Conservation (phyloP, 225 moss, liverwort and hornwort species). For the Straminergon stramineum region DNA sequence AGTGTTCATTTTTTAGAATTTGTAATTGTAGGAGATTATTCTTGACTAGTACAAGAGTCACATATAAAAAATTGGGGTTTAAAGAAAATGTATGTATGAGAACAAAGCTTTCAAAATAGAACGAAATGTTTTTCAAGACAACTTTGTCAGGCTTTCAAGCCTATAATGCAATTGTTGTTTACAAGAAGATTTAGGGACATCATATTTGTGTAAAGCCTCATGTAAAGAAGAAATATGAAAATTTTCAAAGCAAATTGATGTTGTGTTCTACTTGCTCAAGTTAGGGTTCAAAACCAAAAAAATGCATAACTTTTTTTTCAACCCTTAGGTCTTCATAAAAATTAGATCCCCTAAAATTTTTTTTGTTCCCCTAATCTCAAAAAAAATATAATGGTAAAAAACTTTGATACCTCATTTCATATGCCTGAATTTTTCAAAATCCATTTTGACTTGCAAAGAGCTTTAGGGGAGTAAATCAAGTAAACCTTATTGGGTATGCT, state of each 20-base stretch:
- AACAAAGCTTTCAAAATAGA: neutral
- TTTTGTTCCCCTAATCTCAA: too few species aligned
- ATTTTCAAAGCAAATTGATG: neutral
- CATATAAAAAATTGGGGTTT: neutral
- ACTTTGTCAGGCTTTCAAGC: neutral
- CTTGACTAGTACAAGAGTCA: rapidly evolving
- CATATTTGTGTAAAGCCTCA: neutral
- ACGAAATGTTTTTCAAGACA: neutral
- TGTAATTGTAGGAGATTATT: neutral
- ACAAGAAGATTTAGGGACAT: neutral
- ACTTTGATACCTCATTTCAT: neutral
- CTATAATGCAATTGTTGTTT: neutral
- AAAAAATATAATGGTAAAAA: neutral
- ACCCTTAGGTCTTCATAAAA: neutral
- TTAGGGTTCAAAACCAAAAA: neutral
- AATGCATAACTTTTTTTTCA: neutral
- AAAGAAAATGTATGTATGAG: too few species aligned
- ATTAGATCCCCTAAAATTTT: neutral
- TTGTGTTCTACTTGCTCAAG: rapidly evolving
- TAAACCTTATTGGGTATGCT: neutral
- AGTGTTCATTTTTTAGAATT: neutral
- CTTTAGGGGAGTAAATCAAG: rapidly evolving
- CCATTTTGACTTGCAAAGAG: neutral
- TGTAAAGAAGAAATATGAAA: neutral
- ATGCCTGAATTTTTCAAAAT: neutral